These are phyloP conservation scores for Phlyctochytrium bullatum DNA, from an alignment of 192 early-diverging fungal species.

Conservation along the genomic window DNA sequence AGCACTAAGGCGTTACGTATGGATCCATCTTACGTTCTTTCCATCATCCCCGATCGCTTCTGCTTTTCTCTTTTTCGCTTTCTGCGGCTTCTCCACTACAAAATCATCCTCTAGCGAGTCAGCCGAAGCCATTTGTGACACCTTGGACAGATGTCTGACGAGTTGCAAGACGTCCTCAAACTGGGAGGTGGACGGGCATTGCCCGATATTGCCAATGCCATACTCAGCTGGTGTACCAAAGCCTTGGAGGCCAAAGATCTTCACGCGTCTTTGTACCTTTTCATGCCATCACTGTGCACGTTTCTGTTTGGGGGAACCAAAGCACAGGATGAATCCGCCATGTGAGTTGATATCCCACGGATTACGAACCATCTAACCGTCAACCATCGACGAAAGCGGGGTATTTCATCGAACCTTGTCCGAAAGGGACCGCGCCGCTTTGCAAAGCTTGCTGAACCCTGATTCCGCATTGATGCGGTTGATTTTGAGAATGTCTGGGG, in stretches of 20 bases:
- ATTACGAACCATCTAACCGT: no score
- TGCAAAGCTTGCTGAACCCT: background rate
- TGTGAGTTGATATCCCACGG: background rate
- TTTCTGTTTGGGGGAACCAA: background rate
- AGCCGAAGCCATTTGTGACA: constrained; percentile 9
- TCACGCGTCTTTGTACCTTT: background rate
- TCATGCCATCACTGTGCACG: background rate
- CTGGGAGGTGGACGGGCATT: background rate
- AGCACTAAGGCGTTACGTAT: background rate
- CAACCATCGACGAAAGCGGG: background rate
- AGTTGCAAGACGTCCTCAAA: background rate
- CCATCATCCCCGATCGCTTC: background rate
- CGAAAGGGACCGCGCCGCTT: background rate
- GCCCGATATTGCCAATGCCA: background rate
- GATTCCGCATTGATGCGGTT: background rate
- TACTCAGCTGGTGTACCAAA: background rate
- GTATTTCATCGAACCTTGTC: background rate
- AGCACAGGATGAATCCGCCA: background rate
- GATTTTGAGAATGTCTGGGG: background rate
- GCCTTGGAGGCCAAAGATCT: background rate
- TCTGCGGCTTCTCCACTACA: background rate
- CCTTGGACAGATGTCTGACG: constrained; percentile 3
- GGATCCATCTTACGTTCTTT: background rate
- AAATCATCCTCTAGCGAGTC: constrained; percentile 27
- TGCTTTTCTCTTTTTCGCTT: constrained; percentile 6